Evolutionary conservation across 371 early-diverging fungal genomes (phyloP).

Genomic region (Chytridium lagenaria): DNA sequence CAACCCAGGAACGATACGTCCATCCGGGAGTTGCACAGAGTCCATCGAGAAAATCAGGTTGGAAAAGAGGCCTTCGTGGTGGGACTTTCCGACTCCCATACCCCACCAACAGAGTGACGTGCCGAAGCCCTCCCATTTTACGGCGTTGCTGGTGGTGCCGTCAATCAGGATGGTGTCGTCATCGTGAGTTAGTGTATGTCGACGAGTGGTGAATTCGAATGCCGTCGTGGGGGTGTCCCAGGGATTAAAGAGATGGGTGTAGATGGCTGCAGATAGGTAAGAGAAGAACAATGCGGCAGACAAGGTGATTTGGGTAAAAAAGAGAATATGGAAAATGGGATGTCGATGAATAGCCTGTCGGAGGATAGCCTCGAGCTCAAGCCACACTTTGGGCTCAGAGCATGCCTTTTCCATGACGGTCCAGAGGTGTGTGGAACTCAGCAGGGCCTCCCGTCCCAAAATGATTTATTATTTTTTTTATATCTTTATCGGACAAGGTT

Average conservation of each 20-base stretch:
- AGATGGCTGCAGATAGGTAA: background rate
- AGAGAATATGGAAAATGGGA: background rate
- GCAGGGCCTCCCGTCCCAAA: no score
- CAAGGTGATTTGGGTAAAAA: background rate
- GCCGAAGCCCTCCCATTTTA: slow-evolving; percentile 35
- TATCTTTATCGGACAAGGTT: no score
- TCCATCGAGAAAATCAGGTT: slow-evolving; percentile 32
- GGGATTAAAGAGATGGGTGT: background rate
- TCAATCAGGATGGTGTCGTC: background rate
- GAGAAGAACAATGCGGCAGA: background rate
- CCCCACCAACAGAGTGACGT: slow-evolving; percentile 33
- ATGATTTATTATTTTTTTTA: no score
- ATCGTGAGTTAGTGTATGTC: background rate
- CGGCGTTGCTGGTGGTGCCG: background rate
- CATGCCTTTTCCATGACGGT: no score
- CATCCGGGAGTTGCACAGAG: background rate
- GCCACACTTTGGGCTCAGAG: no score
- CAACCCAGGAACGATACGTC: slow-evolving; percentile 22
- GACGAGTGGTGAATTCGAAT: background rate
- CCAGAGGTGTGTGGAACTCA: no score
- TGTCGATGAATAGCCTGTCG: background rate
- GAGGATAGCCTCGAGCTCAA: no score
- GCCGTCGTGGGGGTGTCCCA: background rate
- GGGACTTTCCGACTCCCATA: slow-evolving; percentile 23
- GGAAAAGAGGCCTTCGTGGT: slow-evolving; percentile 12